Conservation (phyloP, 164 flowering plant species). For the Magnolia changhungtana region DNA sequence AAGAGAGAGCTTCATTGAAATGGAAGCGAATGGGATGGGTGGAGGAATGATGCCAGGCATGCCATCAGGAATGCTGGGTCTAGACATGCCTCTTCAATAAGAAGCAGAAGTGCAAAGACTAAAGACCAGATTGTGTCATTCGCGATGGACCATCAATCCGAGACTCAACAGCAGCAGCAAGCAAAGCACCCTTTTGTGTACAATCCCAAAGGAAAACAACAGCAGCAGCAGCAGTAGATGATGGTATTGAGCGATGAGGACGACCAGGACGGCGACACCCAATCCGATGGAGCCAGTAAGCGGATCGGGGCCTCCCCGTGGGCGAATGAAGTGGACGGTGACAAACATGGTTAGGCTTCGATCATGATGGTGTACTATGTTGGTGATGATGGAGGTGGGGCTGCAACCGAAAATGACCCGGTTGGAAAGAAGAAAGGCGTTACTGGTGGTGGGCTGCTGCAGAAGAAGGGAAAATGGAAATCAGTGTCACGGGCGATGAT, state of each 20-base stretch:
- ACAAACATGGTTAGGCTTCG: constrained; percentile 58
- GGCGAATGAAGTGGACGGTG: constrained; percentile 90
- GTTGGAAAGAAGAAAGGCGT: constrained; percentile 28
- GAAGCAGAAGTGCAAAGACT: constrained; percentile 10
- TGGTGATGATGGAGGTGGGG: constrained; percentile 48
- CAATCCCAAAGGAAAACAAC: constrained; percentile 13
- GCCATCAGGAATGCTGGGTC: constrained; percentile 27
- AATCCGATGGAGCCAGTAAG: constrained; percentile 31
- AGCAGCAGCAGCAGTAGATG: constrained; percentile 1
- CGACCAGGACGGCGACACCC: constrained; percentile 16
- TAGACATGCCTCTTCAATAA: constrained; percentile 29
- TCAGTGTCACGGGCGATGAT: constrained; percentile 81
- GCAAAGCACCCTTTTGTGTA: neutral
- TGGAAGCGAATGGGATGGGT: constrained; percentile 22
- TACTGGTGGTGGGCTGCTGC: constrained; percentile 43
- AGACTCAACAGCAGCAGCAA: constrained; percentile 11
- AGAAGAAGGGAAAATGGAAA: constrained; percentile 93
- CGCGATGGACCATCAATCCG: constrained; percentile 10
- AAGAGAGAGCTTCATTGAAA: neutral
- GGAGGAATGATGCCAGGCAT: constrained; percentile 13
- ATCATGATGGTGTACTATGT: constrained; percentile 51
- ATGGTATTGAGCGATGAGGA: constrained; percentile 24
- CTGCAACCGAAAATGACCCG: constrained; percentile 23
- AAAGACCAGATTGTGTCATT: constrained; percentile 19
- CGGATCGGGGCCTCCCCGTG: constrained; percentile 50